These are phyloP conservation scores for Gossypium laxum DNA, from an alignment of 441 rosid species.

Conservation along the genomic window DNA sequence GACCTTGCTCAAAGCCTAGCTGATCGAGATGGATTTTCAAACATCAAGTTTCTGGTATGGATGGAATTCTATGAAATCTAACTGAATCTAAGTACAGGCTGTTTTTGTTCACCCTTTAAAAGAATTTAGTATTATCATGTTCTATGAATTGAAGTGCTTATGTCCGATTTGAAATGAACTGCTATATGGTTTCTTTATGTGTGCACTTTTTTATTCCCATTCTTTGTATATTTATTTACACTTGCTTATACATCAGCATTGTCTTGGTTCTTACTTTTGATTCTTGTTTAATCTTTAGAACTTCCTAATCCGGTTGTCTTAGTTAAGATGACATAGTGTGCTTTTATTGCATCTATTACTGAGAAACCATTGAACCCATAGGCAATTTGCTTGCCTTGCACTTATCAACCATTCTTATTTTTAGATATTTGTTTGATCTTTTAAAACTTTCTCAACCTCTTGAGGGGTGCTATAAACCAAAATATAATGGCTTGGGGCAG, in stretches of 20 bases:
- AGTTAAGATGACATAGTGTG: background rate
- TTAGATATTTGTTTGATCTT: background rate
- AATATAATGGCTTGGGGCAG: background rate
- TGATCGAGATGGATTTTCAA: conserved; percentile 60
- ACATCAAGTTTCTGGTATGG: conserved; percentile 63
- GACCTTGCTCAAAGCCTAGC: conserved; percentile 76
- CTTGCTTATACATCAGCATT: background rate
- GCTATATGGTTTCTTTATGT: background rate
- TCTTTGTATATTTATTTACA: background rate
- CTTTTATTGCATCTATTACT: background rate
- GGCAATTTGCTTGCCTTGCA: background rate
- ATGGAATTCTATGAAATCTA: conserved; percentile 11
- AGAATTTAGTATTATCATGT: background rate
- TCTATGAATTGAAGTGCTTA: background rate
- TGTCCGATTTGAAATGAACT: background rate
- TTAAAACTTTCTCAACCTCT: conserved; percentile 1
- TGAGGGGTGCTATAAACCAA: background rate
- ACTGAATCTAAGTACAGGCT: background rate
- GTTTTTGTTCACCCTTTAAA: background rate
- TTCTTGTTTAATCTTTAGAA: background rate
- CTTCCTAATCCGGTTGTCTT: background rate
- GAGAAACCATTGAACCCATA: background rate
- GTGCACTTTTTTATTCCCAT: background rate
- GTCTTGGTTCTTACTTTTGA: conserved; percentile 1
- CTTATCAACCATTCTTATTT: background rate